Evolutionary conservation across 164 flowering plant genomes (phyloP), one percentile per base, ranked within the genome.

Genomic region (Macadamia integrifolia): DNA sequence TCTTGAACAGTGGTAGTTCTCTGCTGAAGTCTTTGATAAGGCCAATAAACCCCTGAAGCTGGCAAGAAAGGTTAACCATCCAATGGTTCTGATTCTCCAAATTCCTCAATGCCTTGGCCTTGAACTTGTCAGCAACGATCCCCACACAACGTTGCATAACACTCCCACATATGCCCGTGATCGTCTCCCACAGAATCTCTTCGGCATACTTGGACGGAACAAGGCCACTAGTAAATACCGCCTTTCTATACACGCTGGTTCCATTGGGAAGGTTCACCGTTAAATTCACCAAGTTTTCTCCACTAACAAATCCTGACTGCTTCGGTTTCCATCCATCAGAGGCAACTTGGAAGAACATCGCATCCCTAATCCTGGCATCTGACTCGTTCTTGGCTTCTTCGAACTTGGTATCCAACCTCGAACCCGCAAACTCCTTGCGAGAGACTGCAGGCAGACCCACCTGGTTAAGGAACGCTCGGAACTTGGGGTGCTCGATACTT

Each of bases 261-360:
- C 98, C 99, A 67, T 95, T 88, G 1, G 99, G 99, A 40, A 95
- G 85, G 79, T 92, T 95, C 64, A 91, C 91, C 1, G 86, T 79
- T 80, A 95, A 76, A 72, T 83, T 88, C 56, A 90, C 92, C 75
- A 90, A 70, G 73, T 70, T 81, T 40, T 87, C 92, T 11, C 83
- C 89, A 0, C 80, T 75, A 46, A 69, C 64, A 35, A 55, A 49
- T 30, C 72, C 82, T 46, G 23, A 68, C 32, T 44, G 76, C 77
- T 74, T 83, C 1, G 69, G 46, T 58, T 79, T 86, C 97, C 97
- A 94, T 14, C 99, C 99, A 77, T 92, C 86, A 11, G 95, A 85
- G 1, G 86, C 84, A 30, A 94, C 62, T 63, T 94, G 98, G 60
- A 90, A 92, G 80, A 94, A 94, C 94, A 88, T 75, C 13, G 99